Evolutionary conservation across 1,284 basidiomycete species (phyloP).

Genomic region (Xerocomus nothofagi): DNA sequence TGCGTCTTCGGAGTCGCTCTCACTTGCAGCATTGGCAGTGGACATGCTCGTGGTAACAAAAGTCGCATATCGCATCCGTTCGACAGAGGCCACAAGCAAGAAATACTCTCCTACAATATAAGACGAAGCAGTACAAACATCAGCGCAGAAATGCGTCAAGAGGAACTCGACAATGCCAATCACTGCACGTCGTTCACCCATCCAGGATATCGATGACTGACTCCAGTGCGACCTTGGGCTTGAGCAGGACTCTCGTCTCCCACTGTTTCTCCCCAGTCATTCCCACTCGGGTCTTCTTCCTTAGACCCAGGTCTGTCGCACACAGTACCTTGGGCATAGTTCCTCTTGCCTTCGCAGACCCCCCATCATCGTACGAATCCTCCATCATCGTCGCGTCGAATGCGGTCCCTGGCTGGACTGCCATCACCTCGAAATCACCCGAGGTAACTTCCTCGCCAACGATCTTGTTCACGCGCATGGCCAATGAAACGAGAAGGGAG

Average conservation of each 20-base stretch:
- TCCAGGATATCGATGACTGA: constrained; percentile 37
- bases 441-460: constrained; percentile 37
- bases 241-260: constrained; percentile 33
- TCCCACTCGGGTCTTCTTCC: constrained; percentile 29
- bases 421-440: constrained; percentile 33
- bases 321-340: constrained; percentile 27
- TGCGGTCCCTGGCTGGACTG: constrained; percentile 22
- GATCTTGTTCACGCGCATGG: constrained; percentile 35
- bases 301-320: constrained; percentile 36
- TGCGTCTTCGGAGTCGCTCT: no score
- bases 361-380: constrained; percentile 34
- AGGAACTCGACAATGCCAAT: background rate
- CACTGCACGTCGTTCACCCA: constrained; percentile 17
- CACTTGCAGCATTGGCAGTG: no score
- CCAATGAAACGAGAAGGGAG: constrained; percentile 24
- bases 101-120: background rate
- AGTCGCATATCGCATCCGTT: no score
- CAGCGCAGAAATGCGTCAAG: background rate
- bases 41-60: no score
- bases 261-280: constrained; percentile 32
- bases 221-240: constrained; percentile 37
- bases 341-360: constrained; percentile 3
- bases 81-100: no score
- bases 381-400: constrained; percentile 34
- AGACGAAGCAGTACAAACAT: no score